Evolutionary conservation across 148 eudicot species (phyloP).

Genomic region (Oxyria digyna): DNA sequence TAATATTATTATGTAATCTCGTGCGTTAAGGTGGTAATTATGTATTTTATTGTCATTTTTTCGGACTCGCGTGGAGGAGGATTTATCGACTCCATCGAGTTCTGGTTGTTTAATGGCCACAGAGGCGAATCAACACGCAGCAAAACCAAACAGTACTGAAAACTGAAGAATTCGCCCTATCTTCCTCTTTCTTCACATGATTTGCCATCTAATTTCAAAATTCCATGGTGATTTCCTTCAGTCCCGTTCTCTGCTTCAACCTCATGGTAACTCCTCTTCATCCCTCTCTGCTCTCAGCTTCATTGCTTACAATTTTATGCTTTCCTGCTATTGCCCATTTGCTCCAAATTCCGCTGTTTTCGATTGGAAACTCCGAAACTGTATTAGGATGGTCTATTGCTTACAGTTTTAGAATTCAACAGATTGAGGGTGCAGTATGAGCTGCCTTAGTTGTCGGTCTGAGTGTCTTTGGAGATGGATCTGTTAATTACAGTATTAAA

Average conservation of each 20-base stretch:
- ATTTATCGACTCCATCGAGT: background rate
- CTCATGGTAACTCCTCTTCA: conserved; percentile 16
- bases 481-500: background rate
- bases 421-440: background rate
- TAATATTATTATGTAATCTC: too few species aligned
- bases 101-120: background rate
- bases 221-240: conserved; percentile 47
- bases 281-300: background rate
- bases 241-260: conserved; percentile 34
- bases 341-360: background rate
- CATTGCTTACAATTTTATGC: background rate
- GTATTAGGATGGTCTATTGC: background rate
- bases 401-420: background rate
- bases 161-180: background rate
- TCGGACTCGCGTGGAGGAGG: background rate
- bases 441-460: background rate
- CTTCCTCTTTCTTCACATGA: conserved; percentile 19
- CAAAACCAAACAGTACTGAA: background rate
- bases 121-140: background rate
- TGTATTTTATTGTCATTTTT: too few species aligned
- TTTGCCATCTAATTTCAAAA: conserved; percentile 15
- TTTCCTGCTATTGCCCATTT: background rate
- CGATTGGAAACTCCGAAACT: background rate
- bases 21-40: too few species aligned
- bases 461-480: background rate